Conservation (phyloP, 2,329 filamentous ascomycete genomes). For the Chalaropsis thielavioides region DNA sequence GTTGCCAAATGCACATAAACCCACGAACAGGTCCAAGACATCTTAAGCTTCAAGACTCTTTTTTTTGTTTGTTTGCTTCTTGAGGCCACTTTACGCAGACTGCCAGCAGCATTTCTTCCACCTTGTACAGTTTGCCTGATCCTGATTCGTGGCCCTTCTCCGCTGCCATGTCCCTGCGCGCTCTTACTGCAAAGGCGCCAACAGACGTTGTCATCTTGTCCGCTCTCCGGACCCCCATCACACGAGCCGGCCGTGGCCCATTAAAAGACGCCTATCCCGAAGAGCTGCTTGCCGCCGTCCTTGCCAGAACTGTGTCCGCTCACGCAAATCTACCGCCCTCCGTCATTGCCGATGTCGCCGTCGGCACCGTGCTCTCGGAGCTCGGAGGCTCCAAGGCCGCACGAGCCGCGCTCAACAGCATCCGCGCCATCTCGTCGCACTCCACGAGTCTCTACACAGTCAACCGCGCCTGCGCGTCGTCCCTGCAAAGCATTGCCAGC, state of each 20-base stretch:
- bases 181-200: constrained; percentile 8
- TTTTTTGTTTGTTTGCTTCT: not conserved
- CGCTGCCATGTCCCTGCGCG: not conserved
- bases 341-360: constrained; percentile 47
- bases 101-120: too few relatives aligned
- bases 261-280: constrained; percentile 92
- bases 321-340: constrained; percentile 58
- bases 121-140: too few relatives aligned
- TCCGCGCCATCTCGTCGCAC: constrained; percentile 47
- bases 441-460: constrained; percentile 69
- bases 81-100: too few relatives aligned
- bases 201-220: constrained; percentile 85
- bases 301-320: constrained; percentile 37
- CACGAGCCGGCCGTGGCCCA: constrained; percentile 78
- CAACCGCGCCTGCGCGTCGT: constrained; percentile 73
- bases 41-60: not conserved
- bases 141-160: not conserved
- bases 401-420: constrained; percentile 79
- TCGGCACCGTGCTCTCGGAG: constrained; percentile 82
- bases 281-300: constrained; percentile 65
- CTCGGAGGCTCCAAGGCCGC: constrained; percentile 82
- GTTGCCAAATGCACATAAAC: not conserved
- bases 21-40: not conserved
- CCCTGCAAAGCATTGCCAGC: constrained; percentile 60
- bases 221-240: constrained; percentile 73